Conservation (phyloP, 75 land plant species). For the Azolla pinnata region DNA sequence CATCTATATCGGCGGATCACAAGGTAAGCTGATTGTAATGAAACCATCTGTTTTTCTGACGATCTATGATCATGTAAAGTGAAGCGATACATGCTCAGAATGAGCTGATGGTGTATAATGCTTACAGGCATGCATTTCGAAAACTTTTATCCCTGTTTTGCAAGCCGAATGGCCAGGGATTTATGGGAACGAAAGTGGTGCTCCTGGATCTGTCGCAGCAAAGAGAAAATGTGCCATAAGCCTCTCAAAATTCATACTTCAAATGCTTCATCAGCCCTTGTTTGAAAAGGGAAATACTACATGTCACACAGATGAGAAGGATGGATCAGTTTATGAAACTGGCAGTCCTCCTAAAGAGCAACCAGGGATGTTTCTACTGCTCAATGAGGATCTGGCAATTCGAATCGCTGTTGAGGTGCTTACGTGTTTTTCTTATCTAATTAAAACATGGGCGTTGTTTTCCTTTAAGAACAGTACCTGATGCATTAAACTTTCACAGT, state of each 20-base stretch:
- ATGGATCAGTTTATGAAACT: constrained; percentile 4
- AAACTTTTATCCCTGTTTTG: constrained; percentile 68
- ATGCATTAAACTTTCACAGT: neutral
- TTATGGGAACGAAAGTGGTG: constrained; percentile 46
- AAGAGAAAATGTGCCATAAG: constrained; percentile 61
- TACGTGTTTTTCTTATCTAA: neutral
- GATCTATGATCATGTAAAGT: neutral
- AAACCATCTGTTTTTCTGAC: neutral
- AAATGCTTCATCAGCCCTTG: constrained; percentile 71
- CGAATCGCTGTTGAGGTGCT: constrained; percentile 71
- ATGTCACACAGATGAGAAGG: constrained; percentile 3
- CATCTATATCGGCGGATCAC: constrained; percentile 57
- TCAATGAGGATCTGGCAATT: constrained; percentile 69
- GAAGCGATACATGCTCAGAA: neutral
- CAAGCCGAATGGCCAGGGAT: constrained; percentile 88
- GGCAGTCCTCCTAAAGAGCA: neutral
- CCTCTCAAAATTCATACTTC: constrained; percentile 71
- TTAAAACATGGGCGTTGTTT: neutral
- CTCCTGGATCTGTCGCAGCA: constrained; percentile 32
- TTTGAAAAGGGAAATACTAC: constrained; percentile 20
- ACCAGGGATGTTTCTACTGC: constrained; percentile 26
- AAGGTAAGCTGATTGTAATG: constrained; percentile 59
- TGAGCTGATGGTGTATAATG: neutral
- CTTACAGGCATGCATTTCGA: constrained; percentile 59
- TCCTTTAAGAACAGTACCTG: too few relatives aligned